A percentile compares a stretch with the other conserved stretches of the same genome.
phyloP scores from a whole-genome alignment of 495 filamentous ascomycete species.

The Penicillium malachiteum region DNA sequence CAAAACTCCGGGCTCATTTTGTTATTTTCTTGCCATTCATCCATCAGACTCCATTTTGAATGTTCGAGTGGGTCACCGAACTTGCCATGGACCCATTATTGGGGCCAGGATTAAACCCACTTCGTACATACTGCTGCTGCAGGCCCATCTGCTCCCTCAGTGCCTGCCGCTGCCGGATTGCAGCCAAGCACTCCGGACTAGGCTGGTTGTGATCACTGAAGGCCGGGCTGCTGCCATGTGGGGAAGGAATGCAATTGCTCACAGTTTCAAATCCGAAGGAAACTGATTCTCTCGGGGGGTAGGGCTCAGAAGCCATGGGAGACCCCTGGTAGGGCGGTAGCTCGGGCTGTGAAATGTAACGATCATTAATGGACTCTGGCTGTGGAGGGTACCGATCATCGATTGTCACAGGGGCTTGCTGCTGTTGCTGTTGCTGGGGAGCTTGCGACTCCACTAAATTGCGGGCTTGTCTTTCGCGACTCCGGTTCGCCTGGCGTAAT shows the following conservation, averaged over 20 bases:
- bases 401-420: background rate
- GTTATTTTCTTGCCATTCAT: background rate
- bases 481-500: background rate
- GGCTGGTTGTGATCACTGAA: conserved; percentile 16
- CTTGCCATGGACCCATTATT: conserved; percentile 19
- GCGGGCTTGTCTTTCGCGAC: background rate
- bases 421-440: background rate
- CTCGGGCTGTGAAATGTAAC: background rate
- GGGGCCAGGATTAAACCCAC: conserved; percentile 2
- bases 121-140: conserved; percentile 9
- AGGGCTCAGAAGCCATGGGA: conserved; percentile 18
- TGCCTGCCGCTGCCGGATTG: conserved; percentile 10
- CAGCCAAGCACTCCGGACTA: background rate
- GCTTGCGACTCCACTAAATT: background rate
- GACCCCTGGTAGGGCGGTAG: background rate
- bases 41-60: conserved; percentile 8
- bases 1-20: conserved; percentile 1
- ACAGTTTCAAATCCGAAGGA: conserved; percentile 23
- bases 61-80: conserved; percentile 19
- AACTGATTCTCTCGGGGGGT: background rate
- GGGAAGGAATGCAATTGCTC: conserved; percentile 29
- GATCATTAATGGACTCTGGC: background rate
- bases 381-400: background rate
- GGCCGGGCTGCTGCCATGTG: conserved; percentile 19
- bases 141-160: conserved; percentile 19